Percentiles rank a stretch among this genome's conserved stretches.
phyloP scores from a whole-genome alignment of 257 asterid species.

The Rhazya stricta region DNA sequence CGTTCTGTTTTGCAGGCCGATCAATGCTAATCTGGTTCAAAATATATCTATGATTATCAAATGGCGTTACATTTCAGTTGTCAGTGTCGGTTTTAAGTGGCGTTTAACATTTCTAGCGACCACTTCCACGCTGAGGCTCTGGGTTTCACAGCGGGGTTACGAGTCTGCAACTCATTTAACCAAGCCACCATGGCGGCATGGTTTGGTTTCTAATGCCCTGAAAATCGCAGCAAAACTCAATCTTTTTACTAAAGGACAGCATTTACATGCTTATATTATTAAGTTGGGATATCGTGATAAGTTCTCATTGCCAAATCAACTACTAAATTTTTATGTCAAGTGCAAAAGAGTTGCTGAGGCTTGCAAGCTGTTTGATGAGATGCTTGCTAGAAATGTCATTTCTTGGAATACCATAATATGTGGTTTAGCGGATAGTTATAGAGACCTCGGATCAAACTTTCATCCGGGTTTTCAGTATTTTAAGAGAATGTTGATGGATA shows the following conservation, averaged over 20 bases:
- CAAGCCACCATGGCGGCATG: neutral
- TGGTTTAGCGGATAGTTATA: constrained; percentile 7
- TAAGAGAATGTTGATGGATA: constrained; percentile 24
- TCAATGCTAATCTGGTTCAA: too few relatives aligned
- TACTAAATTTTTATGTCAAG: constrained; percentile 18
- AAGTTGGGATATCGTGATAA: constrained; percentile 16
- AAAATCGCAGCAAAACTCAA: constrained; percentile 19
- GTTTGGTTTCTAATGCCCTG: constrained; percentile 15
- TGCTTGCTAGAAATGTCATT: constrained; percentile 16
- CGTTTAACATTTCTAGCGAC: neutral
- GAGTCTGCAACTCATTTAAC: neutral
- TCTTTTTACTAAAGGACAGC: constrained; percentile 17
- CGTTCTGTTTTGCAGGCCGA: too few relatives aligned
- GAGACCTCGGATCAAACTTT: neutral
- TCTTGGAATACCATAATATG: constrained; percentile 26
- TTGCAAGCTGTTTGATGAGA: constrained; percentile 23
- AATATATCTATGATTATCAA: neutral
- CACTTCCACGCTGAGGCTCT: neutral
- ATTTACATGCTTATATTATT: constrained; percentile 16
- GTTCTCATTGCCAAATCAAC: constrained; percentile 22
- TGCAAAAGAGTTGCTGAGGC: constrained; percentile 14
- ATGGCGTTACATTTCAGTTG: constrained; percentile 4
- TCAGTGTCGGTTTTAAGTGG: neutral
- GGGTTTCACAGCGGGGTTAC: neutral
- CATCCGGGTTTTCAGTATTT: constrained; percentile 22